These are phyloP conservation scores for Aspergillus sp. DNA, from an alignment of 2,329 filamentous ascomycete species.

Conservation along the genomic window DNA sequence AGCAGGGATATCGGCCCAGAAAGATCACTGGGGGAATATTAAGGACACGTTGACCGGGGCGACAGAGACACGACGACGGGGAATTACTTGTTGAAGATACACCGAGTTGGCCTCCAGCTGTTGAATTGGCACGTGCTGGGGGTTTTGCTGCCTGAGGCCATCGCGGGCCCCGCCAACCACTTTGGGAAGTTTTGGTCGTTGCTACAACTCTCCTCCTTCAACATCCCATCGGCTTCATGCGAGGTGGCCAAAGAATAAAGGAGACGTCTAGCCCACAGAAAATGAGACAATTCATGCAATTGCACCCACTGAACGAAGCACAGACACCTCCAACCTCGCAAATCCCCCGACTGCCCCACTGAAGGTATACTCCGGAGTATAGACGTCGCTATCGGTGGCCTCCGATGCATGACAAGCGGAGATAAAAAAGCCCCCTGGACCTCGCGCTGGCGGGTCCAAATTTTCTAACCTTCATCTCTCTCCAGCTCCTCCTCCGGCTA, in stretches of 20 bases:
- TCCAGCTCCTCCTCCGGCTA: conserved; percentile 2
- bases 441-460: background rate
- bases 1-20: background rate
- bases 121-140: conserved; percentile 18
- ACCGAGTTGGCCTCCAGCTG: background rate
- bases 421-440: conserved; percentile 16
- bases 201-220: background rate
- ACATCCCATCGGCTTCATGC: background rate
- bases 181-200: background rate
- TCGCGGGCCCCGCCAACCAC: background rate
- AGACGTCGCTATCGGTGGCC: conserved; percentile 27
- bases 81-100: background rate
- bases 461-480: background rate
- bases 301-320: background rate
- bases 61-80: background rate
- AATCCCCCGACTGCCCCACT: conserved; percentile 10
- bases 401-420: conserved; percentile 30
- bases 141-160: conserved; percentile 21
- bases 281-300: too few relatives aligned
- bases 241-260: too few relatives aligned
- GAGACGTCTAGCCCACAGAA: too few relatives aligned
- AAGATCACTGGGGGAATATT: background rate
- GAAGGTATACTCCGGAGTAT: conserved; percentile 22
- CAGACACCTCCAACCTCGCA: background rate
- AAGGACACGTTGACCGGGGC: background rate